Evolutionary conservation across 495 filamentous ascomycete species (phyloP), one percentile per base, ranked within the genome.

Genomic region (Penicillium roqueforti): DNA sequence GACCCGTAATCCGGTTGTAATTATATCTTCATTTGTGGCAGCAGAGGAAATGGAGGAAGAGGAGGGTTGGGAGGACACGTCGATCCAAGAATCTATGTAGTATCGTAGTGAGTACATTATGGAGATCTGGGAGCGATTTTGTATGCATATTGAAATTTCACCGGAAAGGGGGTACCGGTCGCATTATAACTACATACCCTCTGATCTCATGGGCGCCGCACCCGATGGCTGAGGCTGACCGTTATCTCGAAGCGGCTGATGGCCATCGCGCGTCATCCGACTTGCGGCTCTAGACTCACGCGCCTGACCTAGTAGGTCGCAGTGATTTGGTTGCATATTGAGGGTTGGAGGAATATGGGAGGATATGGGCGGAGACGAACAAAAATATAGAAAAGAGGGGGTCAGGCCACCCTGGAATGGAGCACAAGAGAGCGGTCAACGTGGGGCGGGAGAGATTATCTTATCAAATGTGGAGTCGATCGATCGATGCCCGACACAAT

Each of bases 21-120:
- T 86, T 59, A 95, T 87, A 51, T 96, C 91, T 47, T 95, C 91
- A 54, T 80, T 87, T 46, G 86, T 85, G 10, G 70, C 72, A 20
- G 72, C 74, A 18, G 90, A 95, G 11, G 92, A 96, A n/a, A 93
- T 75, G 28, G 84, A 87, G 13, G 93, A 95, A 9, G 92, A 92
- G 1, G 92, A 96, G 19, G 92, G 90, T 53, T 95, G 89, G 2
- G 93, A 97, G 41, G 88, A 80, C 51, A 98, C 84, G 68, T 98
- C 93, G 65, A 98, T 84, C 93, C 93, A 98, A 1, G 92, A 97
- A 72, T 97, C 93, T 92, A 81, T 65, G 61, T 75, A 79, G 64
- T 78, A 66, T 28, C 64, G 71, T 34, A 76, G 71, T 81, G 76
- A 80, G 76, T 80, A 80, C 73, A 79, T 76, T 47, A 28, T 76